Percentiles rank a stretch among this genome's conserved stretches.
Conservation (phyloP, 2,329 filamentous ascomycete species). For the Mollisiaceae sp. region DNA sequence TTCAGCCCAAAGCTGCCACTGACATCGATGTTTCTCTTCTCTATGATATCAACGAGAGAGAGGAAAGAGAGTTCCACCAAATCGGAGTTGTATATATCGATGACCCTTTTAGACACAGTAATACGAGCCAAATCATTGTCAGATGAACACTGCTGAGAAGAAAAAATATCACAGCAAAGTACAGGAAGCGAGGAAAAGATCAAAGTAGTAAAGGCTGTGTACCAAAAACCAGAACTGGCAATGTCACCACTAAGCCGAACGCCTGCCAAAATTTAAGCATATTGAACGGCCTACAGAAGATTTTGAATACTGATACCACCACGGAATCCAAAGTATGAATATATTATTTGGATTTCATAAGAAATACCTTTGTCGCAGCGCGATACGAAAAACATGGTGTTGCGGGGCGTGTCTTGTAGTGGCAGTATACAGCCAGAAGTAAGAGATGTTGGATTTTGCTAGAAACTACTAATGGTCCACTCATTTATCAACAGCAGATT, state of each 20-base stretch:
- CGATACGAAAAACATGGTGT: not conserved
- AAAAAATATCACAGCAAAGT: no score
- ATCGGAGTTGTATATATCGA: no score
- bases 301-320: not conserved
- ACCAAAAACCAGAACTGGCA: not conserved
- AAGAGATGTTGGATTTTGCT: not conserved
- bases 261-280: not conserved
- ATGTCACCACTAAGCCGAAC: not conserved
- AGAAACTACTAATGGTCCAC: not conserved
- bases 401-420: not conserved
- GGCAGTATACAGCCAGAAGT: not conserved
- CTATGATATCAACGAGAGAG: no score
- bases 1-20: no score
- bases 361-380: not conserved
- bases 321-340: not conserved
- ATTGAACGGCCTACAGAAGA: not conserved
- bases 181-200: no score
- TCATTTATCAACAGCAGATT: not conserved
- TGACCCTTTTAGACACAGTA: not conserved
- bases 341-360: not conserved
- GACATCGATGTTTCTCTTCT: no score
- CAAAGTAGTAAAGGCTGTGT: no score
- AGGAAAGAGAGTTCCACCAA: no score
- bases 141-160: no score
- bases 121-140: no score